Evolutionary conservation across 1,139 yeast species (phyloP).

Genomic region (Kurtzmaniella natalensis): DNA sequence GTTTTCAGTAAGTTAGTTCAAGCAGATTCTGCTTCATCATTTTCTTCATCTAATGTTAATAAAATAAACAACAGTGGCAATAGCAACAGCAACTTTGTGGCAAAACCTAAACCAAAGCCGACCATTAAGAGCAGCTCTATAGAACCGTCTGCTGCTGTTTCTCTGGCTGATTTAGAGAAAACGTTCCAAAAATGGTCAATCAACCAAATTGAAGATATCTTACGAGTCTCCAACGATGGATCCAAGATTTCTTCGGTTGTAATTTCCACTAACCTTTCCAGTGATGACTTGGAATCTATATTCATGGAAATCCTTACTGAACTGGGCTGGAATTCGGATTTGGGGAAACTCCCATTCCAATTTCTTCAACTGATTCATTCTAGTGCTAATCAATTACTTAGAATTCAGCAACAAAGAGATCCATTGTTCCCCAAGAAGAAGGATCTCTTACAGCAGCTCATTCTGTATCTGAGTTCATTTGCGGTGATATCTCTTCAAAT

Average conservation of each 20-base stretch:
- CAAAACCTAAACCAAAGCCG: too few relatives aligned
- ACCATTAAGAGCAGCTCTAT: too few relatives aligned
- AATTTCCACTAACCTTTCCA: neutral
- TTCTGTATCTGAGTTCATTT: conserved; percentile 57
- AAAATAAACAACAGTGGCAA: too few relatives aligned
- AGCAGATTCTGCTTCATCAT: too few relatives aligned
- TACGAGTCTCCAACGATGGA: conserved; percentile 31
- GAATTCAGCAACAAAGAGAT: conserved; percentile 16
- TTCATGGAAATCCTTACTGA: conserved; percentile 56
- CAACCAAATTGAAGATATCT: conserved; percentile 30
- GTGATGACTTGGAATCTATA: conserved; percentile 32
- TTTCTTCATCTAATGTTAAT: too few relatives aligned
- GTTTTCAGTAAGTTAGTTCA: too few relatives aligned
- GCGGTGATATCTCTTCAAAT: conserved; percentile 68
- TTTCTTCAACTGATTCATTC: conserved; percentile 46
- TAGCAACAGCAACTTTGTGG: too few relatives aligned
- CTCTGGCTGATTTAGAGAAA: conserved; percentile 12
- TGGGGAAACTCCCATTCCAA: conserved; percentile 31
- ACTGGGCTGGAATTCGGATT: conserved; percentile 33
- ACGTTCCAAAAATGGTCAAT: conserved; percentile 20
- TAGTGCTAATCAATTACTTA: conserved; percentile 31
- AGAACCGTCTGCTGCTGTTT: conserved; percentile 1
- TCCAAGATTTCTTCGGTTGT: neutral
- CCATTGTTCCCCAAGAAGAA: conserved; percentile 30
- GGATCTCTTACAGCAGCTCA: conserved; percentile 43